phyloP scores from a whole-genome alignment of 129 eudicot genomes.

The Helichrysum umbraculigerum region DNA sequence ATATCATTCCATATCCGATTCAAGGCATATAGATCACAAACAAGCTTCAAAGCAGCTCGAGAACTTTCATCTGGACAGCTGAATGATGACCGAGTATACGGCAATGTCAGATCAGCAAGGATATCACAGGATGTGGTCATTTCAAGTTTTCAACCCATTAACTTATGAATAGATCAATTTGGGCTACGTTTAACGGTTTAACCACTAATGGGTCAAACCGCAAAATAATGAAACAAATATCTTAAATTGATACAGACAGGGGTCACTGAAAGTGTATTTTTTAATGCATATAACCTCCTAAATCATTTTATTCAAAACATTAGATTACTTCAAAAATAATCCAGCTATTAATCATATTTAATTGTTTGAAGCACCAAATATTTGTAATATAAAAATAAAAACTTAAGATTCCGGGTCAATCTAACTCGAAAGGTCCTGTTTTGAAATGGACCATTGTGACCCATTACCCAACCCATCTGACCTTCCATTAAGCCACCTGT shows the following conservation, averaged over 20 bases:
- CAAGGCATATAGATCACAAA: conserved; percentile 92
- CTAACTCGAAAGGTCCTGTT: background rate
- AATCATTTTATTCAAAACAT: background rate
- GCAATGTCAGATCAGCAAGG: conserved; percentile 5
- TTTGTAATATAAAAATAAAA: background rate
- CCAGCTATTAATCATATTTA: background rate
- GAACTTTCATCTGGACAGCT: conserved; percentile 91
- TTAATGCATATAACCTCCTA: background rate
- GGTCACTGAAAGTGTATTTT: background rate
- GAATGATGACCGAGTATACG: conserved; percentile 4
- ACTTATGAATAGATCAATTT: background rate
- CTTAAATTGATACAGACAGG: background rate
- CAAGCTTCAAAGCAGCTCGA: conserved; percentile 86
- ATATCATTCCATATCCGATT: conserved; percentile 93
- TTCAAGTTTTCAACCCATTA: background rate
- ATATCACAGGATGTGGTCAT: background rate
- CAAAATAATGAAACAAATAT: background rate
- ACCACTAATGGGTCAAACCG: background rate
- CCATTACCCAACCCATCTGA: background rate
- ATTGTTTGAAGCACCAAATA: background rate
- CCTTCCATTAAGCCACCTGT: background rate
- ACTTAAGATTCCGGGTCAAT: background rate
- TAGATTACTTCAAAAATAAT: background rate
- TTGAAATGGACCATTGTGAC: background rate
- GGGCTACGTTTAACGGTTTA: background rate